Base-by-base conservation (phyloP, 2,329 filamentous ascomycete species). In the Aspergillus pseudoglaucus region DNA sequence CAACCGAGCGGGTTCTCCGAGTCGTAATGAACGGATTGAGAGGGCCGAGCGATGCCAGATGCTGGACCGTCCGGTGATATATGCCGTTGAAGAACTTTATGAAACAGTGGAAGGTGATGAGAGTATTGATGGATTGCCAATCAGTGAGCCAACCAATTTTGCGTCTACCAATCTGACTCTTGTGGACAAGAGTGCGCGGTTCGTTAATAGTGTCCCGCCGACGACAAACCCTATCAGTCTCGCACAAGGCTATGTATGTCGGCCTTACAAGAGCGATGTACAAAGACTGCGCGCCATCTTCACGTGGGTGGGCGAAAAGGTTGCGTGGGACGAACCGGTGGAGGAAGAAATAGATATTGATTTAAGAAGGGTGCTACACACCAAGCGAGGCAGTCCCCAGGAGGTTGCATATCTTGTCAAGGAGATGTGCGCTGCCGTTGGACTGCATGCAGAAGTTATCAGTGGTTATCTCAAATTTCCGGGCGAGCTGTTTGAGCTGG, bases 111-210 rank as follows among this genome's bases (percentile, higher is more conserved):
- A 97, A 63, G 93, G 93, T 6, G 90, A 97, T 57, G 93, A 98
- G 69, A 87, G 85, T 6, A 83, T 84, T 3, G 86, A 97, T 62
- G 91, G 90, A 1, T 77, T 86, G 54, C 86, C 90, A 0, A 84
- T 98, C n/a, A 75, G 75, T 8, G 84, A 94, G 44, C 84, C 90
- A 2, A 87, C 84, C 12, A 87, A 96, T 66, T 96, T 93, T 63
- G 80, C 82, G 42, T 74, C 78, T 6, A 83, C 90, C 44, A 95
- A 91, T 65, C 76, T 97, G 39, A 82, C 78, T 48, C 81, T 95
- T 49, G 93, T 98, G 1, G 93, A 98, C 74, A 98, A 98, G 70
- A 95, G 90, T 62, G 87, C 90, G 4, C 84, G 93, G 1, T 98
- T 97, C 66, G 80, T 97, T 53, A 87, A 82, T 61, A 89, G 81